Conservation (phyloP, 768 basidiomycete genomes). For the Exidia glandulosa region DNA sequence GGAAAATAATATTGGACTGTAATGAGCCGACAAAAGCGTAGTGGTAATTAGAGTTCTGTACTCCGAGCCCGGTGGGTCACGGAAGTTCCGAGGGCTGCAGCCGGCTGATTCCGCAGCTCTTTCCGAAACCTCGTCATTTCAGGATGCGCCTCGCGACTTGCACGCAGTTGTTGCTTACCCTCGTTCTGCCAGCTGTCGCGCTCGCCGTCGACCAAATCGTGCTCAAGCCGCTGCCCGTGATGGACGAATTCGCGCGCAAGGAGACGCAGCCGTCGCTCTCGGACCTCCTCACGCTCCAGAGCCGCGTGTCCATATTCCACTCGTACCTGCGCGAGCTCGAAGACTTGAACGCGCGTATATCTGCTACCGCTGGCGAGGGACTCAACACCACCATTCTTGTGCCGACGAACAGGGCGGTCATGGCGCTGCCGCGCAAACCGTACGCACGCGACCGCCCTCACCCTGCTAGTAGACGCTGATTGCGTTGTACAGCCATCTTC, state of each 20-base stretch:
- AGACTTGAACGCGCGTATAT: constrained; percentile 43
- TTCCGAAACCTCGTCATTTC: too few relatives aligned
- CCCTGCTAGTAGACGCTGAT: not conserved
- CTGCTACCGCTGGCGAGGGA: constrained; percentile 6
- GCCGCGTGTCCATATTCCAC: constrained; percentile 70
- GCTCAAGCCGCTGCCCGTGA: not conserved
- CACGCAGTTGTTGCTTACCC: too few relatives aligned
- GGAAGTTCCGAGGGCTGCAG: too few relatives aligned
- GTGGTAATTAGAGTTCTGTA: too few relatives aligned
- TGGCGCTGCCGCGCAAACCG: constrained; percentile 74
- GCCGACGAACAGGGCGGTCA: constrained; percentile 81
- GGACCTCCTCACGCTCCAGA: constrained; percentile 69
- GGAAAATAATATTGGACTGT: too few relatives aligned
- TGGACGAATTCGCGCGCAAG: not conserved
- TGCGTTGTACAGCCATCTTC: constrained; percentile 14
- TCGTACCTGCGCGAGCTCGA: constrained; percentile 66
- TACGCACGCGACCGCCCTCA: constrained; percentile 28
- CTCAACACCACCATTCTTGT: constrained; percentile 54
- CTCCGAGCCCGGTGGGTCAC: too few relatives aligned
- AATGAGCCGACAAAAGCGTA: too few relatives aligned
- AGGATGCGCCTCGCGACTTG: too few relatives aligned
- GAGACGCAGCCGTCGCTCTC: constrained; percentile 42
- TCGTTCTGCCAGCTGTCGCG: too few relatives aligned
- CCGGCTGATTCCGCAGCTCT: too few relatives aligned
- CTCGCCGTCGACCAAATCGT: not conserved